Conservation (phyloP, 2,329 filamentous ascomycete species). For the Botrytis elliptica region DNA sequence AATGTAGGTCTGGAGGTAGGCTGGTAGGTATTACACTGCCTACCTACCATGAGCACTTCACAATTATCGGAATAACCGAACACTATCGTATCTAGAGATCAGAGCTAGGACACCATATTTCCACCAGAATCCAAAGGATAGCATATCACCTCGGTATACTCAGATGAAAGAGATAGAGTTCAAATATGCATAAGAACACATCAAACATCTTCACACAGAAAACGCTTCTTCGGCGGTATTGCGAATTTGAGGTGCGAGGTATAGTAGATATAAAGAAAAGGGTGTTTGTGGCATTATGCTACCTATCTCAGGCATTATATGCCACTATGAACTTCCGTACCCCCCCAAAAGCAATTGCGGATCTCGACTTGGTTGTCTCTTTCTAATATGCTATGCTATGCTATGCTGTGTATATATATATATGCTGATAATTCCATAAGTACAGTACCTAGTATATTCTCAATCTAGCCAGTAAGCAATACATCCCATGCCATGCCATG, state of each 20-base stretch:
- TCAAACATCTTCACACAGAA: too few relatives aligned
- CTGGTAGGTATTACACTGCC: background rate
- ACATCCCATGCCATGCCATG: background rate
- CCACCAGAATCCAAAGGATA: background rate
- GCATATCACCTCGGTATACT: too few relatives aligned
- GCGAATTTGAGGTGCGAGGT: too few relatives aligned
- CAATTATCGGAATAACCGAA: background rate
- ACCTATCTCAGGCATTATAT: background rate
- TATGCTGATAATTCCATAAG: background rate
- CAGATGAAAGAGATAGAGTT: too few relatives aligned
- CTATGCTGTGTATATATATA: background rate
- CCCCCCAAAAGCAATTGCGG: background rate
- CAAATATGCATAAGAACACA: too few relatives aligned
- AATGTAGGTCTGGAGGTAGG: background rate
- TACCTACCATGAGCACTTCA: background rate
- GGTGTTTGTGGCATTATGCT: background rate
- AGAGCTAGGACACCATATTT: background rate
- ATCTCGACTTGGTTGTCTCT: background rate
- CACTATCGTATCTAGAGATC: background rate
- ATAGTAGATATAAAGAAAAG: too few relatives aligned
- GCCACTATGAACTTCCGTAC: background rate
- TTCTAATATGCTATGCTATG: background rate
- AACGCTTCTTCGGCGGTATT: too few relatives aligned
- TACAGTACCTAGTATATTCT: background rate
- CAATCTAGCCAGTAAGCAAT: background rate